phyloP scores from a whole-genome alignment of 2,329 filamentous ascomycete genomes.

The Sporothrix inflata region DNA sequence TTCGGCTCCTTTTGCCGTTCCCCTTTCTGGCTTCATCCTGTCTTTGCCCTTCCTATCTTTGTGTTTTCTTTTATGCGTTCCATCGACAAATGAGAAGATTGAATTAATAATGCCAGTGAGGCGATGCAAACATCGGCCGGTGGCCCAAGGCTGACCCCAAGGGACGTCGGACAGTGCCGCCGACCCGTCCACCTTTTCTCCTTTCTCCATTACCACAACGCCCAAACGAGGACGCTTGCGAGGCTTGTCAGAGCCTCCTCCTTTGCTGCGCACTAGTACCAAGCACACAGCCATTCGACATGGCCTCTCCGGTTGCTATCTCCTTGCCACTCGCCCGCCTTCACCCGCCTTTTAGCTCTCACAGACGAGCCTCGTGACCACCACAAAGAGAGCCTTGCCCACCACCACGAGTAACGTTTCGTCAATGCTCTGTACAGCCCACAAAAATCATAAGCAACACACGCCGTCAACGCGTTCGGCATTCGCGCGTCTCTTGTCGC shows the following conservation, averaged over 20 bases:
- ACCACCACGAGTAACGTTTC: background rate
- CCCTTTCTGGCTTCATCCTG: background rate
- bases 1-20: background rate
- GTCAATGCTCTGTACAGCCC: background rate
- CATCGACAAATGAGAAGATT: too few species aligned
- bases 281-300: background rate
- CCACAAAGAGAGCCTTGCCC: slow-evolving; percentile 5
- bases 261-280: background rate
- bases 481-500: background rate
- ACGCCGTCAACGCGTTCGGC: background rate
- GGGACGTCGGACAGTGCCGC: background rate
- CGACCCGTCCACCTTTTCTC: background rate
- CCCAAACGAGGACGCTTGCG: slow-evolving; percentile 12
- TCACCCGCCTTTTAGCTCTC: background rate
- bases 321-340: slow-evolving; percentile 7
- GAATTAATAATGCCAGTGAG: slow-evolving; percentile 15
- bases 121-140: background rate
- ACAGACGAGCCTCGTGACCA: background rate
- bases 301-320: background rate
- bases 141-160: slow-evolving; percentile 19
- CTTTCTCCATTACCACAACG: background rate
- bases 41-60: background rate
- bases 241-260: background rate
- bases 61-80: background rate
- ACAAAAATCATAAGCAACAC: background rate